phyloP scores from a whole-genome alignment of 2,329 filamentous ascomycete genomes.

The Aspergillus sp. region DNA sequence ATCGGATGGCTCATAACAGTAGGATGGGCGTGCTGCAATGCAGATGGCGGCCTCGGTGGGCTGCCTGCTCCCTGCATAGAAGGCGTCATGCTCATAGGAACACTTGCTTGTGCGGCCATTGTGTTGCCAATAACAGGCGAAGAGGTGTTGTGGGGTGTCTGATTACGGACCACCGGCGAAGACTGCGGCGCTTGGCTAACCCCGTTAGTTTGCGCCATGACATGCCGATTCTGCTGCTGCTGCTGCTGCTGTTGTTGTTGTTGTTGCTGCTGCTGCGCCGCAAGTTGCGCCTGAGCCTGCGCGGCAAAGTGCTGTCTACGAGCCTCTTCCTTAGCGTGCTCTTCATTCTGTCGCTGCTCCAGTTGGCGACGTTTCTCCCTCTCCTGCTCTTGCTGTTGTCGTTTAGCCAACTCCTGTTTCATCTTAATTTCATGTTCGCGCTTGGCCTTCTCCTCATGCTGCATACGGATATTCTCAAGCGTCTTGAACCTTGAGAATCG shows the following conservation, averaged over 20 bases:
- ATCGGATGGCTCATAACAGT: slow-evolving; percentile 49
- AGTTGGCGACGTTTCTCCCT: slow-evolving; percentile 50
- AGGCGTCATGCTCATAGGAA: slow-evolving; percentile 48
- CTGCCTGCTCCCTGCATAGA: slow-evolving; percentile 51
- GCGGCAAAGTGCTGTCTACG: slow-evolving; percentile 43
- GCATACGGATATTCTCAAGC: slow-evolving; percentile 77
- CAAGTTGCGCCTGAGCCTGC: slow-evolving; percentile 48
- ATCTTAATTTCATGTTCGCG: slow-evolving; percentile 50
- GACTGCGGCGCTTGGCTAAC: slow-evolving; percentile 47
- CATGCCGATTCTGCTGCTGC: slow-evolving; percentile 51
- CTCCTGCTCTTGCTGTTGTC: slow-evolving; percentile 51
- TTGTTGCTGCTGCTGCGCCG: slow-evolving; percentile 35
- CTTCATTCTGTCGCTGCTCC: slow-evolving; percentile 48
- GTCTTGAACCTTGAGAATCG: slow-evolving; percentile 91
- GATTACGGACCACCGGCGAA: slow-evolving; percentile 50
- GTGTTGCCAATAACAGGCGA: slow-evolving; percentile 46
- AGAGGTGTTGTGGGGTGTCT: slow-evolving; percentile 48
- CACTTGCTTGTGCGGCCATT: slow-evolving; percentile 41
- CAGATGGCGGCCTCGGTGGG: slow-evolving; percentile 47
- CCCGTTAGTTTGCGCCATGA: slow-evolving; percentile 48
- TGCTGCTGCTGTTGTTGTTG: slow-evolving; percentile 38
- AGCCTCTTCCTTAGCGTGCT: slow-evolving; percentile 43
- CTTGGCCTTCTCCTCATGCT: slow-evolving; percentile 69
- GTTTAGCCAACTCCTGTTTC: slow-evolving; percentile 52
- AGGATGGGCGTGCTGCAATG: slow-evolving; percentile 50